These are phyloP conservation scores for Eutreptiella sp. DNA, from an alignment of 208 protist genomes.

Conservation along the genomic window DNA sequence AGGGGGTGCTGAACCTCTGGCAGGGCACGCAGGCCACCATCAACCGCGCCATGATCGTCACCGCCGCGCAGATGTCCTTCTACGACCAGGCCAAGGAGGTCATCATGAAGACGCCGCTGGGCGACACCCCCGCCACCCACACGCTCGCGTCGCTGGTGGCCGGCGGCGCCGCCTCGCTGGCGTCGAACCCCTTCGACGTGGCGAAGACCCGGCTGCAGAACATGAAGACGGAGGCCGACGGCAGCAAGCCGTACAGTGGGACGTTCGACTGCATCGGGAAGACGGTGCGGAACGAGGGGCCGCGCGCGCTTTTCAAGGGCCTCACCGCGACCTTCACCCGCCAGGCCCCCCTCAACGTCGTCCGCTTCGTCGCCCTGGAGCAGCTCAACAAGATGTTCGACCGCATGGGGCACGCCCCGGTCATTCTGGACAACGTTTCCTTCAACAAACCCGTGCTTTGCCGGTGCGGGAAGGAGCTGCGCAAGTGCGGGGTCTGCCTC, in stretches of 20 bases:
- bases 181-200: background rate
- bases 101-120: slow-evolving; percentile 20
- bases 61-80: background rate
- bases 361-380: no score
- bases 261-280: slow-evolving; percentile 12
- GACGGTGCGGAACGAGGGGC: background rate
- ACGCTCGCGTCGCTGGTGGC: background rate
- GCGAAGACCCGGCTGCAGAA: slow-evolving; percentile 3
- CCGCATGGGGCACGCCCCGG: no score
- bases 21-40: slow-evolving; percentile 61
- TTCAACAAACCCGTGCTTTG: no score
- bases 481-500: no score
- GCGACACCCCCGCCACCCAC: background rate
- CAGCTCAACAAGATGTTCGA: no score
- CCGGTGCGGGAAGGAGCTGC: no score
- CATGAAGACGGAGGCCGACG: background rate
- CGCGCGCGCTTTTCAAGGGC: background rate
- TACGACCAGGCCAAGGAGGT: slow-evolving; percentile 17
- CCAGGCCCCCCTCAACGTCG: no score
- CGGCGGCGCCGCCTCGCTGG: background rate
- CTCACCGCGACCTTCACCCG: slow-evolving; percentile 12
- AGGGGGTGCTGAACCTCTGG: slow-evolving; percentile 66
- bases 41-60: slow-evolving; percentile 66
- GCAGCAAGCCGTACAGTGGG: background rate
- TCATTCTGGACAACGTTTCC: no score